Base-by-base conservation (phyloP, 2,329 filamentous ascomycete species). In the Apiospora aurea region DNA sequence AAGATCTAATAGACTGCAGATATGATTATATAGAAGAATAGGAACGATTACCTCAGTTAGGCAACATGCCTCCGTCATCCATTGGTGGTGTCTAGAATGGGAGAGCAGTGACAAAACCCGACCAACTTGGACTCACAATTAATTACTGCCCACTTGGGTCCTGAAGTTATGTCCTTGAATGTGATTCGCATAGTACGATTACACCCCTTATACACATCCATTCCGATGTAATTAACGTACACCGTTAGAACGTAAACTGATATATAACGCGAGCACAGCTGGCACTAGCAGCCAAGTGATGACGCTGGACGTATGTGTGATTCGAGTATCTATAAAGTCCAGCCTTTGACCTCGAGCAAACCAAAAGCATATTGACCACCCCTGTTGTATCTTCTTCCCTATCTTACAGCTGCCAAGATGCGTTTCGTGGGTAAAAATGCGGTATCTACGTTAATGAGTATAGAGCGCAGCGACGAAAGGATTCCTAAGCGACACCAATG, bases 401-500 rank as follows among this genome's bases (percentile, higher is more conserved):
- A 64, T 64, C 57, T 64, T 64, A 64, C 34, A 64, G 34, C 29
- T 21, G 21, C 57, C 57, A 41, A 13, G 13, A 24, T 61, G 29
- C 41, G 57, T 41, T 41, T 24, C 34, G 34, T 34, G 57, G 57
- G 18, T 64, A 64, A 61, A 49, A 64, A 64, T 64, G 57, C n/a
- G 57, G 18, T 64, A 64, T 64, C 57, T 64, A 41, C 10, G 34
- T 64, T 64, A 64, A 64, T 13, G 5, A 41, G 57, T 64, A 14
- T 29, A 38, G 7, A 61, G 18, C 29, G 6, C 57, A 64, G 34
- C 34, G 14, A n/a, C 5, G 34, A 14, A 41, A 14, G 2, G 34
- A 11, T 41, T 64, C 57, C 34, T 38, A 64, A 18, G 13, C 34
- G 41, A 64, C 18, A 41, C 57, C 57, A 64, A 41, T n/a, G 10